A percentile compares a stretch with the other conserved stretches of the same genome.
These are phyloP conservation scores for Pseudonectria buxi DNA, from an alignment of 2,329 filamentous ascomycete species.

Conservation along the genomic window DNA sequence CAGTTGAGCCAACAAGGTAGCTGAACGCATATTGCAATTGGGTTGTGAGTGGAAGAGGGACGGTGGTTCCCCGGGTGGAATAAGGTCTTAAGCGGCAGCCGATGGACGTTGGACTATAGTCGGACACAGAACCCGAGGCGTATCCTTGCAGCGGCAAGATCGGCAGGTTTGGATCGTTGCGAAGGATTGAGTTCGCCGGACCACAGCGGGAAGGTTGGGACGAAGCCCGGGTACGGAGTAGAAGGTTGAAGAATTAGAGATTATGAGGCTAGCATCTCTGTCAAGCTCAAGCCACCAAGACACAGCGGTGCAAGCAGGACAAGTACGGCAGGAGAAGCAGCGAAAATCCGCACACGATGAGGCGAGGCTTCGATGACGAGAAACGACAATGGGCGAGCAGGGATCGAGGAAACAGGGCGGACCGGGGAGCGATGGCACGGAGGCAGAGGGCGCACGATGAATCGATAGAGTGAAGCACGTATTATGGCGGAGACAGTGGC, in stretches of 20 bases:
- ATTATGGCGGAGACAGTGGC: too few species aligned
- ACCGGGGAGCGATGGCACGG: too few species aligned
- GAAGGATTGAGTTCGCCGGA: slow-evolving; percentile 8
- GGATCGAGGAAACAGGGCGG: too few species aligned
- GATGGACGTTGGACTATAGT: slow-evolving; percentile 3
- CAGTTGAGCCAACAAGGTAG: slow-evolving; percentile 36
- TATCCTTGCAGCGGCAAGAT: too few species aligned
- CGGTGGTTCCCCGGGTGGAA: too few species aligned
- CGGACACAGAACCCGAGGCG: too few species aligned
- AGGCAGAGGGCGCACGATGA: too few species aligned
- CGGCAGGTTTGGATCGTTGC: slow-evolving; percentile 11
- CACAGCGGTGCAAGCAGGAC: slow-evolving; percentile 14
- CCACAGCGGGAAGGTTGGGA: slow-evolving; percentile 2
- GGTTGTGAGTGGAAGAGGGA: slow-evolving; percentile 4
- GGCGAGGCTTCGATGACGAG: too few species aligned
- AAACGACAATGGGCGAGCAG: too few species aligned
- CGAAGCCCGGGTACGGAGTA: slow-evolving; percentile 9
- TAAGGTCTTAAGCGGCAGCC: not conserved
- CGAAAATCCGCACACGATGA: too few species aligned
- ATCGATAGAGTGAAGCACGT: too few species aligned
- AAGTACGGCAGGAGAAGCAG: not conserved
- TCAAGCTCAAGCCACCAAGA: slow-evolving; percentile 5
- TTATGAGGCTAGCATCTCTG: slow-evolving; percentile 22
- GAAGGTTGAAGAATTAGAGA: slow-evolving; percentile 25
- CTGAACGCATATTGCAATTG: slow-evolving; percentile 34